Evolutionary conservation across 352 stramenopile species (phyloP), one percentile per base, ranked within the genome.

Genomic region (Phytopythium delawarense): DNA sequence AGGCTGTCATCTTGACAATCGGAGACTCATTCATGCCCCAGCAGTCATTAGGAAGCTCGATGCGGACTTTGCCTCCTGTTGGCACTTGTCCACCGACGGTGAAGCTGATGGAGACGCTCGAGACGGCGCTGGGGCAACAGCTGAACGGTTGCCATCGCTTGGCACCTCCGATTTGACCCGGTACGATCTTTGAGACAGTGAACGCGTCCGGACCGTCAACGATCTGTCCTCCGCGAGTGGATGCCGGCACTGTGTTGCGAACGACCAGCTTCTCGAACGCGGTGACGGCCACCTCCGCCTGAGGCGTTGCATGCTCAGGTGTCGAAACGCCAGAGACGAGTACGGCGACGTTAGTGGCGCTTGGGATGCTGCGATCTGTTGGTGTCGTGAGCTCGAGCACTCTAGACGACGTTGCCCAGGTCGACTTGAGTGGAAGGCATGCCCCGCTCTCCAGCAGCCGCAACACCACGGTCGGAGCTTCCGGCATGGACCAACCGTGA

Each of bases 21-120:
- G 83, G 83, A 0, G 72, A 39, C 16, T 60, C 63, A 11, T 74
- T 69, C 83, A 92, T 92, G 45, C 78, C 71, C 83, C 83, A 92
- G 16, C 78, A 80, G 28, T 80, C 66, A 0, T 64, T 18, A 4
- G 75, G 75, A 12, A 92, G 51, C 58, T 89, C 79, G 2, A 92
- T 42, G 11, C 81, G 63, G 48, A 92, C 62, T 42, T 67, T 81
- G 0, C 79, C 81, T 13, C 66, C 63, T 1, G 16, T 18, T 28
- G 77, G 79, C 30, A 89, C 58, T 1, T 64, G 66, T 2, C 80
- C 80, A 46, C 71, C 69, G 6, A 70, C 69, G 11, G 34, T 61
- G 60, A 92, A 81, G 32, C 72, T 72, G 23, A 92, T 61, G n/a
- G 74, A 68, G 25, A 89, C 83, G 50, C 87, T 74, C 0, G 83